Base-by-base conservation (phyloP, 495 filamentous ascomycete genomes). In the Venustampulla echinocandica region DNA sequence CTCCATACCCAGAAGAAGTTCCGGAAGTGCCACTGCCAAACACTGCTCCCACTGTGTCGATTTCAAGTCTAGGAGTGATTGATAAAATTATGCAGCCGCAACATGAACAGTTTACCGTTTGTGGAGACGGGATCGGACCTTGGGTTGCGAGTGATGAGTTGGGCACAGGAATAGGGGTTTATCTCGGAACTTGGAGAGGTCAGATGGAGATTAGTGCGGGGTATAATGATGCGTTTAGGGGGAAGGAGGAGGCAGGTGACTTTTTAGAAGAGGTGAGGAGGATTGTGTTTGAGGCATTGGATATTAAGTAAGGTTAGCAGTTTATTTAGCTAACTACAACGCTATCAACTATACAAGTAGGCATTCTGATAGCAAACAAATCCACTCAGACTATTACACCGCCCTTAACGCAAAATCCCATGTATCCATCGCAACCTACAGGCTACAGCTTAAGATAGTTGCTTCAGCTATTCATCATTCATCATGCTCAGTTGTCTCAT, bases 131-230 rank as follows among this genome's bases (percentile, higher is more conserved):
- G 7, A 37, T 57, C 4, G 46, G 62, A n/a, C 66, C 68, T 11
- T 70, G 66, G 65, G 64, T 67, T 2, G 63, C 61, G 1, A 67
- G 67, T 0, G 64, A 64, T 28, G 66, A 69, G 51, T 53, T 68
- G 11, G 56, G 57, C 7, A 65, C 57, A 3, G 63, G 63, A 3
- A 36, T 67, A 22, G 67, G 67, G 1, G 7, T 69, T 32, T 71
- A 65, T 27, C 38, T 69, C 35, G 60, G 58, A 0, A 69, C 61
- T 0, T 71, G 56, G 46, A 54, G 55, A 28, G 65, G 64, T 0
- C 27, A 24, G 34, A 21, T 68, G 49, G 43, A 42, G 1, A 39
- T 69, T 15, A 69, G 61, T 50, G 56, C 56, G 18, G 68, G 59
- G 17, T 72, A 59, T 32, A 69, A 70, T 46, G 64, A 67, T 36